Base-by-base conservation (phyloP, 1,284 basidiomycete species). In the Ganoderma sinense region DNA sequence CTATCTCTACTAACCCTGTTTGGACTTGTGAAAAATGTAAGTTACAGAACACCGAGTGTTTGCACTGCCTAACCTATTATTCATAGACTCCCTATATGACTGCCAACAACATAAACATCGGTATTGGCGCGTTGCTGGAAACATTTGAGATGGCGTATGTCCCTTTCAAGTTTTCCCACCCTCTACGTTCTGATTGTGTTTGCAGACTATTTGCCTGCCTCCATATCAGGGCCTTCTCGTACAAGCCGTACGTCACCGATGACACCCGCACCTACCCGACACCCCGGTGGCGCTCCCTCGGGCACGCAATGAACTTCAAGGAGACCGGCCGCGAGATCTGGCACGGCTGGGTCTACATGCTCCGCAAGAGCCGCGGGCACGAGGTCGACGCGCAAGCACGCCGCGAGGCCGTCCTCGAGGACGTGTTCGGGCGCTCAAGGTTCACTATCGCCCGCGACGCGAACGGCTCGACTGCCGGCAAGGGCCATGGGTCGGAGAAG, bases 141-240 rank as follows among this genome's bases (percentile, higher is more conserved):
- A 92, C 90, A 1, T 87, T 93, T 69, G 93, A 94, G 80, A 95
- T 95, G 91, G 87, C 85, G 90, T 91, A 75, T 29, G 89, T 83
- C 20, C 14, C 45, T 26, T 63, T 36, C 20, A n/a, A 33, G 3
- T 39, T 60, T 40, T 53, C 43, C 33, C 14, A 51, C 59, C 55
- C 48, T 39, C 53, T 7, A 66, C 31, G 33, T 65, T 43, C 41
- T 39, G 41, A 62, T 7, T 18, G 13, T 16, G 41, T 62, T 51
- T 31, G 33, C 73, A 91, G 89, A 77, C 70, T 90, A 36, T 91
- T 93, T 75, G 90, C 88, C 2, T 87, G 93, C 65, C 78, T 94
- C 7, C 93, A 95, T 78, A 84, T 95, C 80, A 85, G 86, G 61
- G 92, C 92, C 0, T 95, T 94, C 82, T 87, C 88, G 16, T 94